Evolutionary conservation across 441 rosid species (phyloP), one percentile per base, ranked within the genome.

Genomic region (Viola pubescens): DNA sequence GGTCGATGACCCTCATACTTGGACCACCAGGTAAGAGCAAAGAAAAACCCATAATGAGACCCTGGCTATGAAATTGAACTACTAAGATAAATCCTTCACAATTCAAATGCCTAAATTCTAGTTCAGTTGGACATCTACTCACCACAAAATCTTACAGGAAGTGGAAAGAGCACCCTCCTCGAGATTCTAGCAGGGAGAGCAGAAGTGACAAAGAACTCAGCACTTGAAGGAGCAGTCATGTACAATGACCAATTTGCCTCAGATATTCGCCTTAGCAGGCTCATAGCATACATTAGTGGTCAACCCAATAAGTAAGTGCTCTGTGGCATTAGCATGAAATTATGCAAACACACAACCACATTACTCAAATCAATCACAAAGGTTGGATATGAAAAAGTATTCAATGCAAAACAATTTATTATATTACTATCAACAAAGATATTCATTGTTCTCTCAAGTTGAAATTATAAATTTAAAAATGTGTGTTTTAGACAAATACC

Each of bases 1-100:
- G 71, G 9, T 74, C 69, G 53, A 59, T 65, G 66, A 66, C 69
- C 10, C 73, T 74, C 5, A 38, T 66, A 12, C 71, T 74, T 55
- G 73, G 77, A 6, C 71, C 74, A 60, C 74, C 77, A 4, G 71
- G 77, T 73, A 54, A 37, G 37, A 16, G 34, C 19, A 39, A n/a
- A 50, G 5, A 38, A 16, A 16, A 16, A 16, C 19, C 19, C 19
- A 16, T 16, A 16, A 16, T 16, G 19, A 16, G 19, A 16, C 19
- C 19, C 19, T 16, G 19, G 19, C 19, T 16, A 16, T 16, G 19
- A 16, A 3, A 56, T 43, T 38, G 10, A 56, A 16, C 6, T 8
- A 3, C 7, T 12, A 44, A 11, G 19, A 11, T 26, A 45, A 7
- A 6, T 16, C n/a, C 52, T 58, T 34, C 5, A 43, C 1, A 2